Percentiles rank a stretch among this genome's conserved stretches.
Evolutionary conservation across 352 stramenopile species (phyloP).

Genomic region (Phytopythium delawarense): DNA sequence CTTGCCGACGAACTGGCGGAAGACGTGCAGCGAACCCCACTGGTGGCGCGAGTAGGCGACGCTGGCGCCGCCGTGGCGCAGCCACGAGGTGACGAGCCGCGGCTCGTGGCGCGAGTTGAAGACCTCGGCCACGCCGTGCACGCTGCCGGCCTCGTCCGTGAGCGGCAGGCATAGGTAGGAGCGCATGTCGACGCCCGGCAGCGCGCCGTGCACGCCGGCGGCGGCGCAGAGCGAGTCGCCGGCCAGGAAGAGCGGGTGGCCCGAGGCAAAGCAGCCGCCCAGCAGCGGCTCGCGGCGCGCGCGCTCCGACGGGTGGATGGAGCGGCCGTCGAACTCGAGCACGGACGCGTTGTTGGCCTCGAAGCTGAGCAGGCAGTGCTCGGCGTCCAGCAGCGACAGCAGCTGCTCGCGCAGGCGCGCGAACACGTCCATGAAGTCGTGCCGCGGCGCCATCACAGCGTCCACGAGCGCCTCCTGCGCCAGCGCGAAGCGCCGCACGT

Average conservation of each 20-base stretch:
- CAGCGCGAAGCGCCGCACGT: conserved; percentile 43
- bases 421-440: conserved; percentile 50
- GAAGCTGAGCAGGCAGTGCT: conserved; percentile 61
- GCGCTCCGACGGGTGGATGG: conserved; percentile 35
- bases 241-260: conserved; percentile 36
- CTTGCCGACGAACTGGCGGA: conserved; percentile 57
- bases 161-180: conserved; percentile 74
- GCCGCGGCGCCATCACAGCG: conserved; percentile 31
- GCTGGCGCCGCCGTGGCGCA: conserved; percentile 18
- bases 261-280: conserved; percentile 17
- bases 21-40: conserved; percentile 44
- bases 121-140: conserved; percentile 61
- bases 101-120: conserved; percentile 59
- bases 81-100: conserved; percentile 35
- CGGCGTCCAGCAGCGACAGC: conserved; percentile 51
- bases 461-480: conserved; percentile 52
- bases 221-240: conserved; percentile 17
- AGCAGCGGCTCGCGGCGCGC: conserved; percentile 20
- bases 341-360: conserved; percentile 39
- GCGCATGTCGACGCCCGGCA: conserved; percentile 38
- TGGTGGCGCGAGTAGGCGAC: conserved; percentile 7
- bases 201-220: conserved; percentile 17
- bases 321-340: conserved; percentile 57
- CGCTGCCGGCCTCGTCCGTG: conserved; percentile 39
- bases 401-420: conserved; percentile 63